A percentile compares a stretch with the other conserved stretches of the same genome.
Conservation (phyloP, 805 yeast genomes). For the Brettanomyces sp. region DNA sequence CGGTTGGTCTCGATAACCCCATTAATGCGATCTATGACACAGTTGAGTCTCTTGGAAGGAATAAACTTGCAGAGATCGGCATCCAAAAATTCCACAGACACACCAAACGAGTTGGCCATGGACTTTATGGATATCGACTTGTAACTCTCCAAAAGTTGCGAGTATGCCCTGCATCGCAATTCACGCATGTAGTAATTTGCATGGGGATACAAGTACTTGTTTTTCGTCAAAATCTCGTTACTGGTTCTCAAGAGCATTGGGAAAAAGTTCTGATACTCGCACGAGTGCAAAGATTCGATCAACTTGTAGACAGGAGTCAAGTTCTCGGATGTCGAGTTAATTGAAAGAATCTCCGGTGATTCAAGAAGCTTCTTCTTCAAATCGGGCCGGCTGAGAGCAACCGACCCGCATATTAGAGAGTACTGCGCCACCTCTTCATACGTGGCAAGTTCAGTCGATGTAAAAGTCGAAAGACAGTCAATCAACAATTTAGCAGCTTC, state of each 20-base stretch:
- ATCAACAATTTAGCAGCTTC: slow-evolving; percentile 81
- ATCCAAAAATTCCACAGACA: slow-evolving; percentile 80
- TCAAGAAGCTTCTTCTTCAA: slow-evolving; percentile 79
- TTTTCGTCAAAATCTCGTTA: slow-evolving; percentile 57
- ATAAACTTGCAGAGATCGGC: slow-evolving; percentile 80
- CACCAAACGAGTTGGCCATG: slow-evolving; percentile 92
- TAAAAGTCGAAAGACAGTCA: slow-evolving; percentile 90
- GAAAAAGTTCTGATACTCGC: slow-evolving; percentile 78
- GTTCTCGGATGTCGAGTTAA: slow-evolving; percentile 59
- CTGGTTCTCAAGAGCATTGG: slow-evolving; percentile 68
- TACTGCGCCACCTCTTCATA: slow-evolving; percentile 87
- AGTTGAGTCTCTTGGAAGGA: slow-evolving; percentile 87
- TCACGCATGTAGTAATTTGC: slow-evolving; percentile 81
- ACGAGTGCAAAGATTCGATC: slow-evolving; percentile 78
- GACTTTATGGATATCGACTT: slow-evolving; percentile 81
- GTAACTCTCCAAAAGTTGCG: slow-evolving; percentile 90
- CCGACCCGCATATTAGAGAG: slow-evolving; percentile 81
- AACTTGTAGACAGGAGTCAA: slow-evolving; percentile 75
- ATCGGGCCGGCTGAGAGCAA: slow-evolving; percentile 74
- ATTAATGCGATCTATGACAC: slow-evolving; percentile 91
- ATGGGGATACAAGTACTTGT: slow-evolving; percentile 64
- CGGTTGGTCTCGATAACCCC: slow-evolving; percentile 93
- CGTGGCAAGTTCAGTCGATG: slow-evolving; percentile 80
- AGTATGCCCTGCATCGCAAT: slow-evolving; percentile 89
- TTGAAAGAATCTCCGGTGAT: slow-evolving; percentile 84